Base-by-base conservation (phyloP, 441 rosid species). In the Metrosideros polymorpha region DNA sequence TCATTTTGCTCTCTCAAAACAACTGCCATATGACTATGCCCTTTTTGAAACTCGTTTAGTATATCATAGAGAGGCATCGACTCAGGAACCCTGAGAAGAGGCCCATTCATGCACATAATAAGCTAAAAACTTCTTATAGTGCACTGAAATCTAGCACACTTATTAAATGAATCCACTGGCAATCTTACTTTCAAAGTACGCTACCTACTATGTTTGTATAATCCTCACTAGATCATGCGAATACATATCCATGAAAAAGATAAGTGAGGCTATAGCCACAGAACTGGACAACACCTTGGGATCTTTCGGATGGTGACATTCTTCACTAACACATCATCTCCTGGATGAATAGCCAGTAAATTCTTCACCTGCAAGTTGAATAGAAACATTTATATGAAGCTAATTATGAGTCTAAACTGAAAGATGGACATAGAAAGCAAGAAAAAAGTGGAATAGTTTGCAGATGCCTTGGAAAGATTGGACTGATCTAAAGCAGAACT, bases 1-100 rank as follows among this genome's bases (percentile, higher is more conserved):
- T 89, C 86, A 15, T 47, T 71, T 59, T 76, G 59, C 83, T 91
- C 88, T 86, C 84, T 90, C 39, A 92, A 54, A 18, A 92, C 94
- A 52, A 88, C 93, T 39, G 95, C 94, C 95, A 94, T 92, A 86
- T 94, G 95, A 90, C 95, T 93, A 63, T 91, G 94, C 30, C 96
- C 94, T 90, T 92, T 93, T 92, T 90, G 96, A 82, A 94, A 92
- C 89, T 94, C 95, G 45, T 92, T 93, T 61, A 93, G 87, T 66
- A 94, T 92, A 85, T 91, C 93, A 52, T 94, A 91, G 49, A 92
- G 84, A 85, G 96, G 95, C 91, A 92, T 87, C 49, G 86, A 66
- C 75, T 88, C 95, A 7, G 89, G 84, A 87, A 93, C 92, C 90
- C 94, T 93, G 61, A 59, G 56, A 57, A 55, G 87, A 25, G 76